Percentiles rank a stretch among this genome's conserved stretches.
Evolutionary conservation across 108 stramenopile species (phyloP).

Genomic region (Conticribra guillardii): DNA sequence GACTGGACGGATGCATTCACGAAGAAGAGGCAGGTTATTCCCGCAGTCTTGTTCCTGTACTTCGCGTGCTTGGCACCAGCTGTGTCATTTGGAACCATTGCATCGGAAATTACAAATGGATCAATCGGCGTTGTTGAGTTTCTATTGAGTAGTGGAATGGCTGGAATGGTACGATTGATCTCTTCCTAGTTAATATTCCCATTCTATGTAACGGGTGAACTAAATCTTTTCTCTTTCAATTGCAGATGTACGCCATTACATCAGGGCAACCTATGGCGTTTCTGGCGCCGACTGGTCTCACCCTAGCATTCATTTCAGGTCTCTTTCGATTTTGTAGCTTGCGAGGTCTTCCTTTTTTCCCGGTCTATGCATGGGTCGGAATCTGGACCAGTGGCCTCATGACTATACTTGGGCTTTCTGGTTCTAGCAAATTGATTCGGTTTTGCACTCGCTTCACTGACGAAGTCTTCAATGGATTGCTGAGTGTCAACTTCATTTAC

Average conservation of each 20-base stretch:
- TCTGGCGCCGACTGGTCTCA: conserved; percentile 96
- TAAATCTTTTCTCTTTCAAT: not conserved
- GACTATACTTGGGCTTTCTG: conserved; percentile 75
- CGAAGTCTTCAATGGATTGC: conserved; percentile 94
- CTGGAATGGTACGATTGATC: conserved; percentile 76
- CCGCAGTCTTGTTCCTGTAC: conserved; percentile 92
- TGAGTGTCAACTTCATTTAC: conserved; percentile 94
- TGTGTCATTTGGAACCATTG: conserved; percentile 94
- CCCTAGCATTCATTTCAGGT: conserved; percentile 92
- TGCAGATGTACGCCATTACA: conserved; percentile 74
- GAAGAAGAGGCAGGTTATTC: conserved; percentile 73
- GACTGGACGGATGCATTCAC: conserved; percentile 83
- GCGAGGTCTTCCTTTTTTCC: conserved; percentile 88
- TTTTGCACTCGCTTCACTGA: conserved; percentile 97
- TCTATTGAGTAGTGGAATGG: conserved; percentile 80
- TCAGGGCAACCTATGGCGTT: conserved; percentile 98
- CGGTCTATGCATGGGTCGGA: conserved; percentile 94
- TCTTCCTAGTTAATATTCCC: not conserved
- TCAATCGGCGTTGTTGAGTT: conserved; percentile 93
- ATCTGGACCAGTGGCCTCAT: conserved; percentile 93
- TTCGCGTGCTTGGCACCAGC: conserved; percentile 95
- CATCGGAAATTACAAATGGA: conserved; percentile 85
- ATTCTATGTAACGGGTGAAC: not conserved
- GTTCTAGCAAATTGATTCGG: conserved; percentile 85
- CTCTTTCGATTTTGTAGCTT: conserved; percentile 80